Percentiles rank a stretch among this genome's conserved stretches.
Conservation (phyloP, 306 rosid species). For the Alnus glutinosa region DNA sequence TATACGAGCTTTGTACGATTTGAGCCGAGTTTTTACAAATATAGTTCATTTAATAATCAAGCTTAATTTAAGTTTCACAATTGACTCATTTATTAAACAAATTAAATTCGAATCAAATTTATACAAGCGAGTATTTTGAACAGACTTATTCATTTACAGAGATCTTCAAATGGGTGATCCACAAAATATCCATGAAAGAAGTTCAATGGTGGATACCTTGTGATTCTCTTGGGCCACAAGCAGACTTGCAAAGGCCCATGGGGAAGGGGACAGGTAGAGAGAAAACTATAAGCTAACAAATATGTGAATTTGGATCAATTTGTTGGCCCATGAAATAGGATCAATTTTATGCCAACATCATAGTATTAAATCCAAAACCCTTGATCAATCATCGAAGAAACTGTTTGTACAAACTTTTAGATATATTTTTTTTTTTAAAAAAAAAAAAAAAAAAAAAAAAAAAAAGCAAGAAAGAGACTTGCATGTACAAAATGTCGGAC, state of each 20-base stretch:
- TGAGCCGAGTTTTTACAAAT: too few relatives aligned
- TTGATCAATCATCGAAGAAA: background rate
- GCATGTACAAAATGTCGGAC: conserved; percentile 21
- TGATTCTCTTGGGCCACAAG: background rate
- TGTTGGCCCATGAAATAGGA: background rate
- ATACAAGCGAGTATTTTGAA: too few relatives aligned
- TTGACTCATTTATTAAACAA: too few relatives aligned
- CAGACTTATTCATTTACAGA: too few relatives aligned
- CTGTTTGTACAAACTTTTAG: background rate
- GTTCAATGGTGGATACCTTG: background rate
- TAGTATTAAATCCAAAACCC: background rate
- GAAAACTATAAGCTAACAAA: background rate
- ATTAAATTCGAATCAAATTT: too few relatives aligned
- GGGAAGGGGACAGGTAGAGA: background rate
- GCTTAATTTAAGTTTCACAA: too few relatives aligned
- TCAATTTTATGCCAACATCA: background rate
- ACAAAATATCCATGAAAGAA: too few relatives aligned
- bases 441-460: background rate
- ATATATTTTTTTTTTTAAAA: too few relatives aligned
- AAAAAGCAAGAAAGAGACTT: conserved; percentile 26
- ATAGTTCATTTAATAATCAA: too few relatives aligned
- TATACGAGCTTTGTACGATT: too few relatives aligned
- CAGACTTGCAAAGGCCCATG: background rate
- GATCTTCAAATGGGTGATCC: too few relatives aligned
- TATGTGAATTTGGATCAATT: background rate